Conservation (phyloP, 768 basidiomycete species). For the Psilocybe cubensis region DNA sequence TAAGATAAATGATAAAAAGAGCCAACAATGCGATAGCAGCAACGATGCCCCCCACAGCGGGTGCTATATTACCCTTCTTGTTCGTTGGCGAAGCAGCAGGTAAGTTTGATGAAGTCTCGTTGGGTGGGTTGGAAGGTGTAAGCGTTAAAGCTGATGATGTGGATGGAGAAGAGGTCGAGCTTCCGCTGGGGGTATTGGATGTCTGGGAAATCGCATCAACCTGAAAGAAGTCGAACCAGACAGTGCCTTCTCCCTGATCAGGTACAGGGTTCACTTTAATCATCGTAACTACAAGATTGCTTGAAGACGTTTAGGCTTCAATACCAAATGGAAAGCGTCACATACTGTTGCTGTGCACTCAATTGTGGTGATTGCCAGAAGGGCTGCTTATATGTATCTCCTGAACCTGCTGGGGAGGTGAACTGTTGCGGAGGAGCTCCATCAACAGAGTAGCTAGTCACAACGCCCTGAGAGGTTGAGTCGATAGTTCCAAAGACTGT, state of each 20-base stretch:
- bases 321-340: background rate
- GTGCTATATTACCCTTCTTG: constrained; percentile 1
- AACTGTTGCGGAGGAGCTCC: constrained; percentile 26
- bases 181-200: background rate
- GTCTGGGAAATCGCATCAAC: background rate
- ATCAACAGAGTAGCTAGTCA: constrained; percentile 40
- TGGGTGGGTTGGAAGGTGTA: background rate
- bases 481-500: constrained; percentile 39
- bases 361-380: constrained; percentile 37
- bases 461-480: constrained; percentile 36
- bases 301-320: constrained; percentile 7
- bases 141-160: background rate
- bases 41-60: constrained; percentile 4
- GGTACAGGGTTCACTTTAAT: constrained; percentile 29
- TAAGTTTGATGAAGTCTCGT: background rate
- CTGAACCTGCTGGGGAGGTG: constrained; percentile 27
- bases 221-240: constrained; percentile 46
- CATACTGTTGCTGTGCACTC: constrained; percentile 33
- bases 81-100: background rate
- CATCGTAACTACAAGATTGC: constrained; percentile 39
- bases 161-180: background rate
- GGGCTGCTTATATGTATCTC: constrained; percentile 34
- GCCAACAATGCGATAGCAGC: background rate
- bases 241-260: constrained; percentile 37
- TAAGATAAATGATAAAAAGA: background rate